Evolutionary conservation across 2,329 filamentous ascomycete genomes (phyloP), one percentile per base, ranked within the genome.

Genomic region (Ophiostoma sp.): DNA sequence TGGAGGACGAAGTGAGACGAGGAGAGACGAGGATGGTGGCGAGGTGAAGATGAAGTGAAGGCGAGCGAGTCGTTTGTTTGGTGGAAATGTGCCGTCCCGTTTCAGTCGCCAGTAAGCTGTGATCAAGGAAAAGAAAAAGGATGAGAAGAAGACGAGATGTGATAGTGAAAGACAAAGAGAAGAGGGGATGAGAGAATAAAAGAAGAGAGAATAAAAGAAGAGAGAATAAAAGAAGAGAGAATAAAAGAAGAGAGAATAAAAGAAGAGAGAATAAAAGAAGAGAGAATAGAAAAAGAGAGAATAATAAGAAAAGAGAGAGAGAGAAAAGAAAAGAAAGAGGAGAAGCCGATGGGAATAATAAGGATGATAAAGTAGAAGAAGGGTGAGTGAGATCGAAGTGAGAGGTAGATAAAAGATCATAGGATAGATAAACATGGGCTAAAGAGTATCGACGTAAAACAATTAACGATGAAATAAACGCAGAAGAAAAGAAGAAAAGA

Each of bases 291-390:
- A 8, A 65, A 38, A 8, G 16, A 45, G 41, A 52, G 6, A 36
- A 40, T 64, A 14, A 45, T 44, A 49, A 40, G 44, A 47, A 45
- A 60, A 40, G 14, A 18, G 16, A 68, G 36, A 42, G n/a, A 27
- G 1, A 27, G 47, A 63, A 9, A 42, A 63, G 60, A 58, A 55
- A 64, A 27, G 18, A 38, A 42, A 69, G 41, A 49, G 49, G 60
- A 63, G 60, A 63, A 60, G 55, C 27, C 40, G 40, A 63, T 44
- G 60, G 60, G 60, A 63, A 44, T n/a, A 44, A 63, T 63, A 44
- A 63, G 60, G 60, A 63, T 18, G 60, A 60, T 38, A 60, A 60
- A 60, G 55, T 60, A 60, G 55, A 60, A 40, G 55, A 60, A 60
- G 27, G 11, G 42, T 27, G 11, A 49, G 55, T 38, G 11, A 41